phyloP scores from a whole-genome alignment of 768 basidiomycete genomes.

The Paxillus involutus region DNA sequence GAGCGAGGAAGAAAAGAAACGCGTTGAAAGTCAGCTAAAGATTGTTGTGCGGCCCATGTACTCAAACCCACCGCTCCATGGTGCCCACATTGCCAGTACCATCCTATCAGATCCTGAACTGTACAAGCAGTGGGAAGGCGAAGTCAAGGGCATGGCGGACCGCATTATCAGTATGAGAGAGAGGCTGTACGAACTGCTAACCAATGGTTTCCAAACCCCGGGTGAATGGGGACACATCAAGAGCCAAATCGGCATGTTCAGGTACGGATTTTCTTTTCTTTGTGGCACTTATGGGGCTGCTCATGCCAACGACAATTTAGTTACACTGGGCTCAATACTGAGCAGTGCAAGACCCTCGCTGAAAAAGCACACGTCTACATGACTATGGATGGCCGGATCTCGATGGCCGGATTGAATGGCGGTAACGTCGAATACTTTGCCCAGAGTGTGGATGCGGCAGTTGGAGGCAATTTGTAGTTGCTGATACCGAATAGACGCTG shows the following conservation, averaged over 20 bases:
- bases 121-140: slow-evolving; percentile 84
- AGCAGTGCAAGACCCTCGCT: slow-evolving; percentile 80
- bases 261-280: slow-evolving; percentile 46
- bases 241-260: slow-evolving; percentile 97
- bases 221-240: slow-evolving; percentile 96
- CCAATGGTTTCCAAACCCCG: slow-evolving; percentile 81
- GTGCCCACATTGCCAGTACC: slow-evolving; percentile 81
- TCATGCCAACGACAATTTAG: slow-evolving; percentile 34
- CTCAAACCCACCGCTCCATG: slow-evolving; percentile 94
- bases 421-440: slow-evolving; percentile 90
- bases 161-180: slow-evolving; percentile 94
- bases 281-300: background rate
- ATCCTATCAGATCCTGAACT: slow-evolving; percentile 76
- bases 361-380: slow-evolving; percentile 91
- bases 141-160: slow-evolving; percentile 95
- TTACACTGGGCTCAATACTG: slow-evolving; percentile 81
- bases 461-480: slow-evolving; percentile 69
- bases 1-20: slow-evolving; percentile 73
- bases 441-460: slow-evolving; percentile 78
- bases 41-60: slow-evolving; percentile 96
- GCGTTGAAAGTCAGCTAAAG: slow-evolving; percentile 92
- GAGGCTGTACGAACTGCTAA: slow-evolving; percentile 74
- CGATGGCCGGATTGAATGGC: slow-evolving; percentile 88
- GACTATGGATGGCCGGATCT: slow-evolving; percentile 92
- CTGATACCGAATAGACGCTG: slow-evolving; percentile 24